Conservation (phyloP, 768 basidiomycete species). For the Hypsizygus marmoreus region DNA sequence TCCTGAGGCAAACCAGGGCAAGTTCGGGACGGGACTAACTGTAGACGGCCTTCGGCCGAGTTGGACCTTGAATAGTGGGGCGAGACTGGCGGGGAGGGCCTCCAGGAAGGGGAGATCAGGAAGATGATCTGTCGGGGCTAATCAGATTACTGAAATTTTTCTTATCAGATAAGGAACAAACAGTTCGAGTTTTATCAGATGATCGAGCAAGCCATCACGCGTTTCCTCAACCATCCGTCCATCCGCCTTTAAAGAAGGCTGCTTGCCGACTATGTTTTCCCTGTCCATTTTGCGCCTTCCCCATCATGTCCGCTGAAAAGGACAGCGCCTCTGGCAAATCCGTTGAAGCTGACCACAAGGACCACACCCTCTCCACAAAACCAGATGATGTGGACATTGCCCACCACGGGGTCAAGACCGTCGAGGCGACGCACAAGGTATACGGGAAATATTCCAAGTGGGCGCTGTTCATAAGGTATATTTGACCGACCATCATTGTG, state of each 20-base stretch:
- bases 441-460: slow-evolving; percentile 58
- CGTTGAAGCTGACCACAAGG: slow-evolving; percentile 5
- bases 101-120: not conserved
- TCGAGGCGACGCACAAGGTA: slow-evolving; percentile 53
- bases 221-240: slow-evolving; percentile 10
- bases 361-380: not conserved
- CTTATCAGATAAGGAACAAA: slow-evolving; percentile 21
- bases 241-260: slow-evolving; percentile 10
- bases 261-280: not conserved
- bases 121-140: slow-evolving; percentile 6
- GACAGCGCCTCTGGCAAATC: slow-evolving; percentile 7
- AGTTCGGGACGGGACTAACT: too few relatives aligned
- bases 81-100: not conserved
- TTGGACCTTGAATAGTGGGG: not conserved
- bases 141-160: slow-evolving; percentile 12
- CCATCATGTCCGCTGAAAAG: slow-evolving; percentile 6
- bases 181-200: slow-evolving; percentile 21
- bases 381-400: slow-evolving; percentile 21
- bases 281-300: slow-evolving; percentile 2
- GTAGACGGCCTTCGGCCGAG: not conserved
- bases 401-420: slow-evolving; percentile 45
- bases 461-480: slow-evolving; percentile 61
- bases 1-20: too few relatives aligned
- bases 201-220: slow-evolving; percentile 13
- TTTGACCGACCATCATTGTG: slow-evolving; percentile 4